These are phyloP conservation scores for Auriculariales sp. DNA, from an alignment of 768 basidiomycete species.

Conservation along the genomic window DNA sequence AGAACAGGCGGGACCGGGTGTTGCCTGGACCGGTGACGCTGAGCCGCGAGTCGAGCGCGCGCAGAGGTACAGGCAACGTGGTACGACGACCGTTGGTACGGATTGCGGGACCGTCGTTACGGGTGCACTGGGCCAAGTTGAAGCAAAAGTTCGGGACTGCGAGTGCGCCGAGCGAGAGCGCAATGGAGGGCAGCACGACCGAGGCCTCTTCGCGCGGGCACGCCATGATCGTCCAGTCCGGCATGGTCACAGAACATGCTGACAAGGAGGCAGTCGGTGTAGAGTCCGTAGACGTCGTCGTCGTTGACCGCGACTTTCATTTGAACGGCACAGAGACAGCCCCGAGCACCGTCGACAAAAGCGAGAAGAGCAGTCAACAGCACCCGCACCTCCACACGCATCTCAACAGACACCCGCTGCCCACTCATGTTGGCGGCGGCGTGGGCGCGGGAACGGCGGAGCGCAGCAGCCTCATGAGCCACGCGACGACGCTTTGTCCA, in stretches of 20 bases:
- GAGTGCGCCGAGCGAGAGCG: constrained; percentile 29
- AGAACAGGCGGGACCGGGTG: too few relatives aligned
- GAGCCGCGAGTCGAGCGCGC: too few relatives aligned
- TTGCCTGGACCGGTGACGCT: too few relatives aligned
- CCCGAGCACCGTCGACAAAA: background rate
- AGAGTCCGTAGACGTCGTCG: constrained; percentile 49
- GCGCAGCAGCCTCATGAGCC: constrained; percentile 27
- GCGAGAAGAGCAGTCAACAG: background rate
- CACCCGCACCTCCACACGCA: constrained; percentile 35
- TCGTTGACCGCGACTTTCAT: constrained; percentile 49
- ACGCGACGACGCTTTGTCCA: constrained; percentile 33
- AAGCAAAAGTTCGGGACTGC: constrained; percentile 40
- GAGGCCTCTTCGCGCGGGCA: background rate
- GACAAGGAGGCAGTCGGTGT: constrained; percentile 8
- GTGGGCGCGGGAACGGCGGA: constrained; percentile 20
- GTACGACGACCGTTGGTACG: background rate
- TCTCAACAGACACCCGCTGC: constrained; percentile 30
- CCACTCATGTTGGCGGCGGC: constrained; percentile 21
- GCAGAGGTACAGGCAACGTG: too few relatives aligned
- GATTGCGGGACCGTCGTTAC: constrained; percentile 14
- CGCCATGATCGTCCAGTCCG: background rate
- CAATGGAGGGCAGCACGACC: constrained; percentile 8
- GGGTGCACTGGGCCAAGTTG: constrained; percentile 35
- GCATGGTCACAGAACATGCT: background rate
- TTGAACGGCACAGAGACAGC: constrained; percentile 8